phyloP scores from a whole-genome alignment of 345 rosid species.

The Sisymbrium altissimum region DNA sequence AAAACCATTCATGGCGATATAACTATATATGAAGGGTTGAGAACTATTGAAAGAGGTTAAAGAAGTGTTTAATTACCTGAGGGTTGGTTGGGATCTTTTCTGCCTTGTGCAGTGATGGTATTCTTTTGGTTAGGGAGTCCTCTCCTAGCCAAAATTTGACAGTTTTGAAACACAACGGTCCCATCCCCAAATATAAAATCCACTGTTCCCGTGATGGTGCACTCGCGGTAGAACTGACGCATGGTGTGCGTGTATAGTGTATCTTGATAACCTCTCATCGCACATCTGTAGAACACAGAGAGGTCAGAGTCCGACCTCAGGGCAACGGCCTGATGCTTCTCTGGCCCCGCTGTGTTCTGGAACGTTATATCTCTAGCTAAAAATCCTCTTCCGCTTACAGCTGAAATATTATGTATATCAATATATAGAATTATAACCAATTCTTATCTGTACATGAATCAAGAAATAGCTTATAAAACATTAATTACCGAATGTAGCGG shows the following conservation, averaged over 20 bases:
- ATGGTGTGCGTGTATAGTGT: conserved; percentile 80
- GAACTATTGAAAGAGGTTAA: not conserved
- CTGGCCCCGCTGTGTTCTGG: conserved; percentile 88
- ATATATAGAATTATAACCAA: not conserved
- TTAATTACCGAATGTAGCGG: conserved; percentile 77
- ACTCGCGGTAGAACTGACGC: conserved; percentile 88
- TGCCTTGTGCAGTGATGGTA: conserved; percentile 86
- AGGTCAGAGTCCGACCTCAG: conserved; percentile 81
- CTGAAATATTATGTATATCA: conserved; percentile 37
- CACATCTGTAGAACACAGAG: conserved; percentile 61
- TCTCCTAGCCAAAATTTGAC: conserved; percentile 53
- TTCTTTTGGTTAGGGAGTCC: conserved; percentile 75
- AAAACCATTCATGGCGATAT: no score
- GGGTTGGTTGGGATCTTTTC: conserved; percentile 57
- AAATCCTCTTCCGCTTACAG: conserved; percentile 88
- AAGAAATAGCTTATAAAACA: not conserved
- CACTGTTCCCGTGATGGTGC: conserved; percentile 71
- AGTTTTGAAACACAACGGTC: conserved; percentile 74
- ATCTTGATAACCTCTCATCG: conserved; percentile 74
- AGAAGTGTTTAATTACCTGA: conserved; percentile 63
- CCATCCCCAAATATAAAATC: conserved; percentile 93
- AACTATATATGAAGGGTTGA: not conserved
- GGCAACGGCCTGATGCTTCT: conserved; percentile 89
- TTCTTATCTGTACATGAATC: not conserved
- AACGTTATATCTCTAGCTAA: conserved; percentile 76